Evolutionary conservation across 1,139 yeast genomes (phyloP).

Genomic region (Blastobotrys capitulatus): DNA sequence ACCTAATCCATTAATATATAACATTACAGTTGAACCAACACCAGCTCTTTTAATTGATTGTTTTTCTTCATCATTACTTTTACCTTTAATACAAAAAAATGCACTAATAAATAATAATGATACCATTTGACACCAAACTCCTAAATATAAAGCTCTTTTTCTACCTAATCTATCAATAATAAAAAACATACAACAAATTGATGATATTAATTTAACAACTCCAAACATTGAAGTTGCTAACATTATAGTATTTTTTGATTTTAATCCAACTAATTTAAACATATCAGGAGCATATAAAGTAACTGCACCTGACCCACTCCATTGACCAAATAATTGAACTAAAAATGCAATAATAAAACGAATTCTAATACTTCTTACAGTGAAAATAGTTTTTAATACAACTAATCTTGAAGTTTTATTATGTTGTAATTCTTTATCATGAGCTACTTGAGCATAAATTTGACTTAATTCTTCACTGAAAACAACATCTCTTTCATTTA

Average conservation of each 20-base stretch:
- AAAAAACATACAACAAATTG: conserved; percentile 42
- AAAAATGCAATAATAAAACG: conserved; percentile 42
- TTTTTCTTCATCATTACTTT: background rate
- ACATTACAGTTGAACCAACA: conserved; percentile 44
- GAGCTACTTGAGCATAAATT: conserved; percentile 8
- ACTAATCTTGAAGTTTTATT: background rate
- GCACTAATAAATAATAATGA: conserved; percentile 24
- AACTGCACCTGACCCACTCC: conserved; percentile 59
- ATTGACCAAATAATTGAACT: conserved; percentile 52
- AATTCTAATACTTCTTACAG: conserved; percentile 20
- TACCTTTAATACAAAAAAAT: background rate
- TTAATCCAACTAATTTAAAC: conserved; percentile 47
- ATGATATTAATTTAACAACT: conserved; percentile 42
- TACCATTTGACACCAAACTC: conserved; percentile 37
- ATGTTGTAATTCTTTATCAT: background rate
- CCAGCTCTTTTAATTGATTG: conserved; percentile 4
- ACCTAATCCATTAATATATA: conserved; percentile 51
- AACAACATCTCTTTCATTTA: background rate
- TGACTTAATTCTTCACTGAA: conserved; percentile 4
- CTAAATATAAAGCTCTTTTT: conserved; percentile 41
- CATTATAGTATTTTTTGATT: conserved; percentile 28
- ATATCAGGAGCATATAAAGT: conserved; percentile 51
- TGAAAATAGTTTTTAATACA: conserved; percentile 7
- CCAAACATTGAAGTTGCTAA: conserved; percentile 48
- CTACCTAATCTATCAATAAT: conserved; percentile 46